A percentile compares a stretch with the other conserved stretches of the same genome.
phyloP scores from a whole-genome alignment of 2,329 filamentous ascomycete genomes.

The Colletotrichum eleusines region DNA sequence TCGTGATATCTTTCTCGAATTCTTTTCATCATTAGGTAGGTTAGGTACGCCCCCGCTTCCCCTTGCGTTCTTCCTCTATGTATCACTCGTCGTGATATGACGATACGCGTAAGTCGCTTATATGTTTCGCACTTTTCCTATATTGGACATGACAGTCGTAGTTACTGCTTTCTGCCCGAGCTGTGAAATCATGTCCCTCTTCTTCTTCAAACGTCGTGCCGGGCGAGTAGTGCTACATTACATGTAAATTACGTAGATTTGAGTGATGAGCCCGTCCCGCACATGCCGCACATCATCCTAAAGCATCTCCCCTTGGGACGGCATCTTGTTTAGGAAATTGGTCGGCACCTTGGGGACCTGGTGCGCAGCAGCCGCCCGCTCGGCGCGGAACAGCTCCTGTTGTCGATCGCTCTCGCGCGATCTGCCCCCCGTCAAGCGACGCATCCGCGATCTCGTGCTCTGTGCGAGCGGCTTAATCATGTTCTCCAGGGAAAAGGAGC shows the following conservation, averaged over 20 bases:
- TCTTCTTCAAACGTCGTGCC: neutral
- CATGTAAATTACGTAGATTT: conserved; percentile 4
- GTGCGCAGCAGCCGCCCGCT: conserved; percentile 52
- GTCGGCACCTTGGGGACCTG: conserved; percentile 57
- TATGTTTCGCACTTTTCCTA: conserved; percentile 24
- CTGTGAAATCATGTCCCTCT: conserved; percentile 1
- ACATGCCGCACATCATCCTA: conserved; percentile 25
- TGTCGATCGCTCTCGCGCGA: conserved; percentile 55
- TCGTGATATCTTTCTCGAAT: conserved; percentile 19
- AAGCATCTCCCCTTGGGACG: conserved; percentile 54
- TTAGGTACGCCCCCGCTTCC: conserved; percentile 30
- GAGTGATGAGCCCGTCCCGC: neutral
- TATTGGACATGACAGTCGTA: neutral
- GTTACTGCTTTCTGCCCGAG: neutral
- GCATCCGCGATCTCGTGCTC: conserved; percentile 69
- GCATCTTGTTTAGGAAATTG: conserved; percentile 50
- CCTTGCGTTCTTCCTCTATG: conserved; percentile 15
- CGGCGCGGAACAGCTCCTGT: conserved; percentile 52
- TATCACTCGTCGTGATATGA: conserved; percentile 34
- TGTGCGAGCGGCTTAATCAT: conserved; percentile 71
- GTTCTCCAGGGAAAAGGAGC: conserved; percentile 69
- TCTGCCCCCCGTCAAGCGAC: conserved; percentile 70
- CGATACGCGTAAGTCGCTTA: conserved; percentile 32
- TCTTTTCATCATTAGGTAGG: conserved; percentile 36
- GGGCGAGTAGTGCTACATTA: neutral